Evolutionary conservation across 805 yeast species (phyloP).

Genomic region (Metschnikowia anglica): DNA sequence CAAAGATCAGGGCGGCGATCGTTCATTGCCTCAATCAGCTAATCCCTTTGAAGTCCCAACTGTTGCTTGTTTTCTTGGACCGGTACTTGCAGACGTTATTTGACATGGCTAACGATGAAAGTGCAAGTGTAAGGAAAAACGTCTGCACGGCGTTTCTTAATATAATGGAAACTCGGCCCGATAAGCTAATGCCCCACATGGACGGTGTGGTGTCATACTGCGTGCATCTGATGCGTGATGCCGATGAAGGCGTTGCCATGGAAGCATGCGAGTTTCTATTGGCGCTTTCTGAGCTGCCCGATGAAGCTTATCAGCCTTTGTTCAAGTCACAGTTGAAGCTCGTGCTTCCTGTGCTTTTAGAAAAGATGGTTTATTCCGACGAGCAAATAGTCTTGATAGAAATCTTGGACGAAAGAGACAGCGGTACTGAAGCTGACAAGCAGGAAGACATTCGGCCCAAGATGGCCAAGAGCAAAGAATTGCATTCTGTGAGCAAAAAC

Average conservation of each 20-base stretch:
- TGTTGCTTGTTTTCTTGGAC: constrained; percentile 64
- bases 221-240: constrained; percentile 67
- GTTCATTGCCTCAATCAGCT: constrained; percentile 76
- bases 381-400: constrained; percentile 69
- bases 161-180: constrained; percentile 75
- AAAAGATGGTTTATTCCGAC: constrained; percentile 85
- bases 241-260: constrained; percentile 72
- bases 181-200: constrained; percentile 73
- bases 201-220: constrained; percentile 85
- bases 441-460: constrained; percentile 87
- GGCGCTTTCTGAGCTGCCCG: constrained; percentile 51
- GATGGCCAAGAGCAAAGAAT: constrained; percentile 61
- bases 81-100: constrained; percentile 64
- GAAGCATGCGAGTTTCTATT: constrained; percentile 93
- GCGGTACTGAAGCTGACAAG: constrained; percentile 73
- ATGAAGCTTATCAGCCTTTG: constrained; percentile 25
- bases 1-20: constrained; percentile 58
- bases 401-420: constrained; percentile 67
- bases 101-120: constrained; percentile 60
- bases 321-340: constrained; percentile 56
- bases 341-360: constrained; percentile 74
- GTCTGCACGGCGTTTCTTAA: constrained; percentile 74
- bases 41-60: constrained; percentile 65
- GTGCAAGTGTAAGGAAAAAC: constrained; percentile 62
- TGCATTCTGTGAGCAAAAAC: constrained; percentile 28